These are phyloP conservation scores for Urtica urens DNA, from an alignment of 306 rosid species.

Conservation along the genomic window DNA sequence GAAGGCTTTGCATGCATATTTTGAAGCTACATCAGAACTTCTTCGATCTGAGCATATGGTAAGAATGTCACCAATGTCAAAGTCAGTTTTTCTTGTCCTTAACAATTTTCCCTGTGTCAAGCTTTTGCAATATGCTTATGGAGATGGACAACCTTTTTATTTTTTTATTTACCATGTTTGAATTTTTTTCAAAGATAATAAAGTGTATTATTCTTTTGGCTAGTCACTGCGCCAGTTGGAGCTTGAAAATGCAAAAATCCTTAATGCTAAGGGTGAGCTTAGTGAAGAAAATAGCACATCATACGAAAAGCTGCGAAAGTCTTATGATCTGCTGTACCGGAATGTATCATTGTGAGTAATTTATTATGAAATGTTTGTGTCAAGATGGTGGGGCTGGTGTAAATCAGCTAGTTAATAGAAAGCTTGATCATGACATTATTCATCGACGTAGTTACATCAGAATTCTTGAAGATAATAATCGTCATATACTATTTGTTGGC, in stretches of 20 bases:
- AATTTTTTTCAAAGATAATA: background rate
- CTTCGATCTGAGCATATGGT: slow-evolving; percentile 96
- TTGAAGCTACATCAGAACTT: slow-evolving; percentile 75
- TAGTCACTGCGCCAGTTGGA: slow-evolving; percentile 94
- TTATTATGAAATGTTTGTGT: slow-evolving; percentile 9
- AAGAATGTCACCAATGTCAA: slow-evolving; percentile 24
- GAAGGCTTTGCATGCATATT: slow-evolving; percentile 74
- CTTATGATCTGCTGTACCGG: slow-evolving; percentile 80
- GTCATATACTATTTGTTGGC: too few relatives aligned
- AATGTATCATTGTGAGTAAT: slow-evolving; percentile 84
- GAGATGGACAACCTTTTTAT: background rate
- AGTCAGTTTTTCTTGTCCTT: slow-evolving; percentile 1
- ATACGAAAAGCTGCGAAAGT: slow-evolving; percentile 93
- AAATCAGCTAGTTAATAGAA: background rate
- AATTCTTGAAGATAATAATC: background rate
- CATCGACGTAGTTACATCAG: background rate
- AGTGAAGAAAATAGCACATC: slow-evolving; percentile 75
- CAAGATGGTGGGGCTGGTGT: background rate
- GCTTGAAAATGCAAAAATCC: slow-evolving; percentile 85
- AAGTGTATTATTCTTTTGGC: slow-evolving; percentile 17
- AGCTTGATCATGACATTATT: background rate
- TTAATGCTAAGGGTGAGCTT: slow-evolving; percentile 95
- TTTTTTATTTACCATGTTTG: background rate
- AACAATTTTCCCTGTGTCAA: slow-evolving; percentile 1
- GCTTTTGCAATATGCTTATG: too few relatives aligned